Evolutionary conservation across 2,329 filamentous ascomycete genomes (phyloP), one percentile per base, ranked within the genome.

Genomic region (Lecanicillium sp.): DNA sequence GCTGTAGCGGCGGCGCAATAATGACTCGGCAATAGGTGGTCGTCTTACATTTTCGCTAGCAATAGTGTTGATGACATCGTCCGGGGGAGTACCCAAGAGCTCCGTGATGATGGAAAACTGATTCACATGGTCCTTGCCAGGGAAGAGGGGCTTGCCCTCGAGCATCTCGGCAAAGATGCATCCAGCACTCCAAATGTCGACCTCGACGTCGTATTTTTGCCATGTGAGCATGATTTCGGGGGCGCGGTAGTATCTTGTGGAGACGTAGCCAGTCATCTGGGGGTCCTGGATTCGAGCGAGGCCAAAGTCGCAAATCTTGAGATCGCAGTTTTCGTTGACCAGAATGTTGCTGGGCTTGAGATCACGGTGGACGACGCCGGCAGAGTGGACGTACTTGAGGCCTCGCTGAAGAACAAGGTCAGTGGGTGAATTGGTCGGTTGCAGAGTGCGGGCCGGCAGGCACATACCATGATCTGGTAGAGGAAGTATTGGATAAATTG

Each of bases 401-500:
- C 92, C 92, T 55, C 92, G 87, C 90, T 95, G 52, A 6, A 11
- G 4, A 37, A 29, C 19, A 33, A 35, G 18, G 43, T 51, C 33
- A 51, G 47, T n/a, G 16, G 27, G 20, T 20, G 17, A 43, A 16
- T 27, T 16, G 14, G 29, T 31, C 29, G 6, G 11, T 25, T 20
- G 9, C 9, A 25, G 19, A 3, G 27, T 37, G 38, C 30, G 30
- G 25, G 37, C 14, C n/a, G 25, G 16, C 28, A 37, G 37, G 25
- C 22, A 48, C 83, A 55, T 68, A 95, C 90, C 72, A 96, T 78
- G 56, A 98, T 98, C 67, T 98, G 92, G 65, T 98, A 98, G 44
- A 98, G 77, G 63, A 98, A 98, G 69, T 98, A 98, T 69, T 98
- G 92, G 55, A 98, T 96, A 64, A 98, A 98, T 64, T 98, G 92